Evolutionary conservation across 306 rosid genomes (phyloP), one percentile per base, ranked within the genome.

Genomic region (Dryas drummondii): DNA sequence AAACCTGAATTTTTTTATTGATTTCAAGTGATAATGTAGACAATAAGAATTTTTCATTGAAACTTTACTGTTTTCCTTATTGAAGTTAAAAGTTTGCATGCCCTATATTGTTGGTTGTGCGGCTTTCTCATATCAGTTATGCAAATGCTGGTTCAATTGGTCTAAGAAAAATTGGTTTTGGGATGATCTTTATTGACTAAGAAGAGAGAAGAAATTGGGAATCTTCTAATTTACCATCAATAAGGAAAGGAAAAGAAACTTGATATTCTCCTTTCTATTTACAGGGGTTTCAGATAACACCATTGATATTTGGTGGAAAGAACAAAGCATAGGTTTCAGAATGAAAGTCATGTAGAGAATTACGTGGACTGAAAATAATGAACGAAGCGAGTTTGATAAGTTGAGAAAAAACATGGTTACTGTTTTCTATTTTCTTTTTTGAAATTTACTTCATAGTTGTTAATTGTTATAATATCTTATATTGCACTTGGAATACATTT

Each of bases 1-100:
- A 49, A 79, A 52, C 77, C 75, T 59, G 32, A 58, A 4, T 7
- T 2, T 45, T 72, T 32, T 32, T 32, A 32, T 32, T 32, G 37
- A 32, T 32, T 32, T 32, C 37, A 32, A 32, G 37, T 32, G 37
- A 32, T 32, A 1, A 1, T 32, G 1, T 26, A 22, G 63, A 27
- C n/a, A 13, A 4, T 32, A 16, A 0, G 45, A 60, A 12, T 11
- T 11, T 32, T 32, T 60, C 44, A 4, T 57, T 60, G 17, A 32
- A 26, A 60, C 45, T 60, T 32, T 27, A 22, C 12, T 60, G n/a
- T 32, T 32, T 37, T 27, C 17, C 66, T 60, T 60, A 5, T 60
- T 27, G 46, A 22, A 22, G 6, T 26, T 58, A 5, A 37, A 40
- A 27, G n/a, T 5, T 32, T 37, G 4, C 66, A 60, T 60, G 2